Percentiles rank a stretch among this genome's conserved stretches.
phyloP scores from a whole-genome alignment of 352 stramenopile species.

The Phytopythium oedochilum region DNA sequence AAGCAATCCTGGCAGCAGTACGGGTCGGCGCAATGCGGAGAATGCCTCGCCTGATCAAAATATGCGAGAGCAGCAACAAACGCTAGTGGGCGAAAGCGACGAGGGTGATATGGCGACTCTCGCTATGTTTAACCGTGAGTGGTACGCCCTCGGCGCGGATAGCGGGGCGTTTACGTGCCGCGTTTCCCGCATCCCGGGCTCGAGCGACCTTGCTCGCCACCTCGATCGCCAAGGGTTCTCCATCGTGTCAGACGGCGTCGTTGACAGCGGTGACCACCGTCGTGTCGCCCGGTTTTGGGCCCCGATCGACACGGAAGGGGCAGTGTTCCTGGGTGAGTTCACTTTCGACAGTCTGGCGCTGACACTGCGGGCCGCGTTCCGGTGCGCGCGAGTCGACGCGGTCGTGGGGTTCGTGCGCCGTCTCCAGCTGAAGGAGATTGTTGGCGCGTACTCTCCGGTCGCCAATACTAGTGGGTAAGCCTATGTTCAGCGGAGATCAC shows the following conservation, averaged over 20 bases:
- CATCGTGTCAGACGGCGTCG: conserved; percentile 41
- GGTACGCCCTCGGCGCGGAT: conserved; percentile 37
- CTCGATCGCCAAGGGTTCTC: conserved; percentile 45
- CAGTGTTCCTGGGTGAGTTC: conserved; percentile 63
- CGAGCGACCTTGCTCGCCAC: conserved; percentile 33
- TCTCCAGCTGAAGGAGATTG: conserved; percentile 71
- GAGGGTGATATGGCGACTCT: not conserved
- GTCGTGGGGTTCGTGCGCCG: conserved; percentile 67
- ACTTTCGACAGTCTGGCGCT: conserved; percentile 66
- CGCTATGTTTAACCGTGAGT: conserved; percentile 39
- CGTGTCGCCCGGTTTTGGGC: conserved; percentile 57
- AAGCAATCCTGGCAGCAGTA: not conserved
- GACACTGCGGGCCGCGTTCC: conserved; percentile 61
- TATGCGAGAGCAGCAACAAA: conserved; percentile 13
- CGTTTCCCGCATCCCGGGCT: conserved; percentile 43
- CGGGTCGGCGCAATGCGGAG: not conserved
- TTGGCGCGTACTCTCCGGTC: conserved; percentile 51
- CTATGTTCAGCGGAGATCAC: too few relatives aligned
- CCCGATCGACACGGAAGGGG: conserved; percentile 13
- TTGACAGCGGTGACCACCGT: conserved; percentile 14
- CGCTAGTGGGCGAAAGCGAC: not conserved
- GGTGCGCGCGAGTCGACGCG: conserved; percentile 40
- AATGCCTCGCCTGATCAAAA: not conserved
- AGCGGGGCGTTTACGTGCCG: conserved; percentile 61
- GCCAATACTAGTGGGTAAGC: not conserved